These are phyloP conservation scores for Dothistroma pini DNA, from an alignment of 2,329 filamentous ascomycete species.

Conservation along the genomic window DNA sequence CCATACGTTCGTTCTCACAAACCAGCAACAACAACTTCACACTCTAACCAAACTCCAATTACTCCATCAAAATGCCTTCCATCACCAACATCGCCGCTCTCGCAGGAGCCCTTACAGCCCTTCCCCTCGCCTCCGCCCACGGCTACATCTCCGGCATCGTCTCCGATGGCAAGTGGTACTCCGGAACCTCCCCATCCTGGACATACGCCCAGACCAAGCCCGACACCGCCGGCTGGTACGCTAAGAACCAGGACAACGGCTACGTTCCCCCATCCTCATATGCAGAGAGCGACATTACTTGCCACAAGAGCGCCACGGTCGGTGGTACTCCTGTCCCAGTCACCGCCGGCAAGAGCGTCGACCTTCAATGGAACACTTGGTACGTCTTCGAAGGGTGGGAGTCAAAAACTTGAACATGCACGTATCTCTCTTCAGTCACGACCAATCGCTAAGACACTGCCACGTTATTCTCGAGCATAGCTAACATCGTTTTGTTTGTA, in stretches of 20 bases:
- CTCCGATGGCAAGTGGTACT: constrained; percentile 46
- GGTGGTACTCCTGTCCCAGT: constrained; percentile 53
- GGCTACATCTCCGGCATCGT: constrained; percentile 43
- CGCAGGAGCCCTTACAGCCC: constrained; percentile 11
- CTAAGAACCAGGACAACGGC: constrained; percentile 38
- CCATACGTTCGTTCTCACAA: constrained; percentile 8
- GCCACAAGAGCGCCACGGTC: constrained; percentile 53
- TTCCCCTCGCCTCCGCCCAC: constrained; percentile 43
- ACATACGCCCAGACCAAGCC: constrained; percentile 56
- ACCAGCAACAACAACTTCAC: constrained; percentile 3
- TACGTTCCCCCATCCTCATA: constrained; percentile 27
- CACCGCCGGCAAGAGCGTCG: constrained; percentile 52
- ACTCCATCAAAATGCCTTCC: constrained; percentile 17
- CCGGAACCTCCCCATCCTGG: constrained; percentile 40
- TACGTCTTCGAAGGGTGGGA: background rate
- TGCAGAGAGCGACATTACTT: constrained; percentile 28
- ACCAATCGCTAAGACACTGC: background rate
- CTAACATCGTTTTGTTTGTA: background rate
- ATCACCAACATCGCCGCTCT: constrained; percentile 14
- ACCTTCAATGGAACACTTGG: constrained; percentile 47
- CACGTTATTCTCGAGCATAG: background rate
- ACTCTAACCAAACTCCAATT: background rate
- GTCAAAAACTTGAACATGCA: no score
- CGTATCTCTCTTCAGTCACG: no score
- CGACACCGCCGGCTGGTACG: constrained; percentile 44